These are phyloP conservation scores for Paraleonurus japonicus DNA, from an alignment of 257 asterid species.

Conservation along the genomic window DNA sequence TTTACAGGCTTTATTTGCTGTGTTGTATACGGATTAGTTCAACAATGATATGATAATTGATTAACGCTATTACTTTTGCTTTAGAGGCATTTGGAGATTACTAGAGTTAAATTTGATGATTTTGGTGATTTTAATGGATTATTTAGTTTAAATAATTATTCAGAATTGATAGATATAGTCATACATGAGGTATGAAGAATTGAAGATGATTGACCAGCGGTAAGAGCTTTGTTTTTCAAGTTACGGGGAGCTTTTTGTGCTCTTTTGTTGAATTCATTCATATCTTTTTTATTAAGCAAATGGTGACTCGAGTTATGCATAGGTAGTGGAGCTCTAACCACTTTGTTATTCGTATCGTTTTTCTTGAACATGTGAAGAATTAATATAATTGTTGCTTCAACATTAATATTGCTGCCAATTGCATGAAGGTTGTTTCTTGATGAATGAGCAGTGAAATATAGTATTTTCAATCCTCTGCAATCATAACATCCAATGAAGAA, in stretches of 20 bases:
- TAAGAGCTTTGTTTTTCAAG: not conserved
- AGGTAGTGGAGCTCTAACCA: too few species aligned
- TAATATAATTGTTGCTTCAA: too few species aligned
- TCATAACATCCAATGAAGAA: too few species aligned
- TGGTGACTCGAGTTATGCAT: too few species aligned
- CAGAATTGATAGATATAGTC: constrained; percentile 1
- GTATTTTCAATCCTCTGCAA: too few species aligned
- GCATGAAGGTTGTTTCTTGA: not conserved
- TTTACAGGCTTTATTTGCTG: not conserved
- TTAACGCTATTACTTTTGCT: constrained; percentile 11
- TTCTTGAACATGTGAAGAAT: not conserved
- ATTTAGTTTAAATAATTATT: constrained; percentile 1
- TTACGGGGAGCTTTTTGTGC: not conserved
- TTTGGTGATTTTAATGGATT: not conserved
- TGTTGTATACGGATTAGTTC: not conserved
- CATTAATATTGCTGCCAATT: too few species aligned
- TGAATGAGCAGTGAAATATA: too few species aligned
- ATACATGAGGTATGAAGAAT: not conserved
- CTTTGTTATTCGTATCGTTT: too few species aligned
- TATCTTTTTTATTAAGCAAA: too few species aligned
- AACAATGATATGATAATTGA: not conserved
- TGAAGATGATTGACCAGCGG: not conserved
- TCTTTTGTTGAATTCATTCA: not conserved
- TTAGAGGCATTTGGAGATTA: constrained; percentile 1
- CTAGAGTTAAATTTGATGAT: not conserved